Base-by-base conservation (phyloP, 805 yeast species). In the Kluyveromyces nonfermentans region DNA sequence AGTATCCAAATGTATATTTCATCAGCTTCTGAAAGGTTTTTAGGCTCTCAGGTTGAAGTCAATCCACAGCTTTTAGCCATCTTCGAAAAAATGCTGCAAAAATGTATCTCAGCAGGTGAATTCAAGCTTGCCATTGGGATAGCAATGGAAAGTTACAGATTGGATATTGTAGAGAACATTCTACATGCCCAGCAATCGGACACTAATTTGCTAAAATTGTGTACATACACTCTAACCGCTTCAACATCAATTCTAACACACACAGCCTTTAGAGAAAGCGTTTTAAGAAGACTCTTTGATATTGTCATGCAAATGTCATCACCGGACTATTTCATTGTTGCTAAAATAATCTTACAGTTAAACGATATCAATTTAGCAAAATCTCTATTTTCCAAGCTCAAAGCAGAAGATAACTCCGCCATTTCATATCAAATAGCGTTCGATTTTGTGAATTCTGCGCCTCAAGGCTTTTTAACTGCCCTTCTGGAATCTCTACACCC, bases 341-440 rank as follows among this genome's bases (percentile, higher is more conserved):
- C 89, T 52, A 89, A 88, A 63, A 81, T 93, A 50, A 82, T 89
- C 37, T 89, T 90, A 34, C 95, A 87, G 63, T 72, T 90, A 59
- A 87, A 89, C 62, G 94, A 87, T 61, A 68, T 78, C 35, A 66
- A 69, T 8, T 72, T 85, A 50, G 95, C 96, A 5, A 71, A 78
- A 33, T 70, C 73, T 44, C 68, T 88, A 38, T 85, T 90, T 63
- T 73, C 74, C 52, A 74, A 74, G 46, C 57, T 86, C 34, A 54
- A 57, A 4, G 49, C 60, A 2, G 62, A 58, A 10, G 64, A 69
- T n/a, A 64, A 72, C 40, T 75, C 72, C 39, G 70, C 78, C 50
- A 71, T 84, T 47, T 95, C 95, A 2, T 85, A 78, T 64, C 98
- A 93, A 70, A 85, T 90, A 43, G 97, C 97, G 1, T 93, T 93